Base-by-base conservation (phyloP, 805 yeast species). In the Saturnispora diversa region DNA sequence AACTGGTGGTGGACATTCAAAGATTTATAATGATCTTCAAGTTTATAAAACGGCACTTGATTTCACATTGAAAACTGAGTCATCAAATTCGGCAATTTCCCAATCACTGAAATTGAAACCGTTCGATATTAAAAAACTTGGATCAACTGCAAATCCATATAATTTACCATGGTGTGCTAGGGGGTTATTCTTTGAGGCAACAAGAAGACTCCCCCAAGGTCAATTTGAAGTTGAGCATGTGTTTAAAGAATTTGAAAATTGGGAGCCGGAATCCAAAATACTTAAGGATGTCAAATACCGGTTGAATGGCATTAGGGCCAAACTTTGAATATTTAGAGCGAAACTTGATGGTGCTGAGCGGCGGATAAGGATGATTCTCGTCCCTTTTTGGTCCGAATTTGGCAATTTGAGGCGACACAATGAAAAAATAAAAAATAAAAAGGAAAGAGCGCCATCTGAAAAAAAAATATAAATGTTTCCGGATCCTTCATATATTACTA, bases 1-100 rank as follows among this genome's bases (percentile, higher is more conserved):
- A 39, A 90, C 96, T 0, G 96, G 97, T 3, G 88, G 92, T 6
- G 98, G 98, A 0, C 98, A 90, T 58, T 87, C 97, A 0, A 80
- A 74, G 47, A 77, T 92, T 21, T 90, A 90, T 59, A 82, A 84
- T 51, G 95, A 85, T 48, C 75, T 79, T 4, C 74, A 78, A 42
- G 97, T 92, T 1, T 90, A 90, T 56, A 84, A 79, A 48, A 56
- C 84, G 45, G 96, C 92, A 0, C 53, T 88, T 31, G 71, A 77
- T 44, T 80, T 83, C 55, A 74, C 84, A 2, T 60, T 88, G 17
- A 87, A 83, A 50, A 85, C 97, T 0, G 74, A 79, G 15, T 30
- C 54, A 55, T 28, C 53, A 13, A n/a, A 23, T 5, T 16, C 40
- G 13, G 48, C 53, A 4, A n/a, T 56, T 50, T 23, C 48, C 6